Evolutionary conservation across 805 yeast genomes (phyloP).

Genomic region (Myxozyma geophila): DNA sequence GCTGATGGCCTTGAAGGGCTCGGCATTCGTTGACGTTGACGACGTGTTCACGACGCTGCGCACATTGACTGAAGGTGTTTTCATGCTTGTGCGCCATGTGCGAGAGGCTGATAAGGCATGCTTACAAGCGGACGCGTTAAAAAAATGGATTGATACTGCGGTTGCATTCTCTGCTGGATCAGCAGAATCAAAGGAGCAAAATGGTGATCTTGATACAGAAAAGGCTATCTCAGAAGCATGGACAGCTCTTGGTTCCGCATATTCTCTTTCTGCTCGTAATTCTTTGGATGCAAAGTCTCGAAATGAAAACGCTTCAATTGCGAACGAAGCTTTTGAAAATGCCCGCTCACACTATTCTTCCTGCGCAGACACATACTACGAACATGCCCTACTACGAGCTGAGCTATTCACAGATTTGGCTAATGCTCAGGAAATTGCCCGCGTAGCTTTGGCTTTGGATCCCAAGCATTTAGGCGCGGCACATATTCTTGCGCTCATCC

Average conservation of each 20-base stretch:
- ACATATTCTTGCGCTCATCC: constrained; percentile 28
- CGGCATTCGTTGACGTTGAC: constrained; percentile 28
- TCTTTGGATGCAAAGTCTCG: constrained; percentile 16
- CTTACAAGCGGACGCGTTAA: constrained; percentile 18
- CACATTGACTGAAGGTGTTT: constrained; percentile 25
- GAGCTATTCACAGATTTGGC: constrained; percentile 17
- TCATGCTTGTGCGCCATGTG: constrained; percentile 29
- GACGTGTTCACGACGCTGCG: constrained; percentile 19
- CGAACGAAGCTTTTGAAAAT: constrained; percentile 22
- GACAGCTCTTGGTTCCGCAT: constrained; percentile 33
- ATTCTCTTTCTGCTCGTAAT: constrained; percentile 20
- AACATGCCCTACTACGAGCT: constrained; percentile 25
- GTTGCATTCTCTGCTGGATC: background rate
- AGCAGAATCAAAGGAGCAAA: background rate
- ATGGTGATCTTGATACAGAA: background rate
- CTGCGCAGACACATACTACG: constrained; percentile 17
- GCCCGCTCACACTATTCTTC: constrained; percentile 14
- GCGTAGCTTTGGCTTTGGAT: constrained; percentile 24
- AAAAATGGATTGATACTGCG: constrained; percentile 26
- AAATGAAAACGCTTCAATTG: constrained; percentile 4
- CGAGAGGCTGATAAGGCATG: constrained; percentile 22
- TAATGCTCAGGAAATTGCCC: constrained; percentile 19
- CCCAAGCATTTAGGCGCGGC: constrained; percentile 23
- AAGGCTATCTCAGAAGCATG: constrained; percentile 19
- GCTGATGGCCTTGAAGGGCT: constrained; percentile 30